Evolutionary conservation across 148 eudicot genomes (phyloP), one percentile per base, ranked within the genome.

Genomic region (Vaccinium macrocarpon): DNA sequence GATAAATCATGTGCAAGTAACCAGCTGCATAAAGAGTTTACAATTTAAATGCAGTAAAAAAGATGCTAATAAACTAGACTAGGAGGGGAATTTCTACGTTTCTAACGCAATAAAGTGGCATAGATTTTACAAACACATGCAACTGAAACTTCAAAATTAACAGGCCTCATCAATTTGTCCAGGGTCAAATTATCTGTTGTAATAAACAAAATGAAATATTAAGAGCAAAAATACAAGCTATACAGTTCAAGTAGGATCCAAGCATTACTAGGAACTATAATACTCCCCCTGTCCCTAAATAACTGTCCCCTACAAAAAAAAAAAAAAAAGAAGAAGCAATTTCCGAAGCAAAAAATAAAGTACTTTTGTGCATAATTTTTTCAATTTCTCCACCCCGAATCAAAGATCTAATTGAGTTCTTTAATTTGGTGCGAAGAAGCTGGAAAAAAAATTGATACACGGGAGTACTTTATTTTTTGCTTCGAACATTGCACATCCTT

Each of bases 1-100:
- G 92, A 93, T 91, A 88, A 79, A 95, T 92, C 93, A 93, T 95
- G 84, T 86, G 87, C 80, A 95, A 93, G 90, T 93, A 95, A 50
- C 98, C 98, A 85, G 97, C 98, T 95, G 91, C 90, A 90, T 16
- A 48, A 86, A 82, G 76, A 84, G 82, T 82, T 83, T 29, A 48
- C 42, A 25, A 38, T 15, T 81, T 72, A 15, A 68, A 80, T 42
- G 68, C 82, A 48, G 81, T 42, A 6, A 42, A 42, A 38, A 42
- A 42, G 46, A 42, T 5, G 46, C 46, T 42, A 46, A 48, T 46
- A 48, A 75, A 46, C 13, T 42, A 46, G 19, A 18, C 16, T 27
- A 0, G 21, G 62, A 57, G 42, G 8, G 46, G 12, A 12, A 9
- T 29, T 66, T 29, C 19, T 29, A 14, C 8, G 12, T 13, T 70